phyloP scores from a whole-genome alignment of 2,329 filamentous ascomycete species.

The Arthroderma uncinatum region DNA sequence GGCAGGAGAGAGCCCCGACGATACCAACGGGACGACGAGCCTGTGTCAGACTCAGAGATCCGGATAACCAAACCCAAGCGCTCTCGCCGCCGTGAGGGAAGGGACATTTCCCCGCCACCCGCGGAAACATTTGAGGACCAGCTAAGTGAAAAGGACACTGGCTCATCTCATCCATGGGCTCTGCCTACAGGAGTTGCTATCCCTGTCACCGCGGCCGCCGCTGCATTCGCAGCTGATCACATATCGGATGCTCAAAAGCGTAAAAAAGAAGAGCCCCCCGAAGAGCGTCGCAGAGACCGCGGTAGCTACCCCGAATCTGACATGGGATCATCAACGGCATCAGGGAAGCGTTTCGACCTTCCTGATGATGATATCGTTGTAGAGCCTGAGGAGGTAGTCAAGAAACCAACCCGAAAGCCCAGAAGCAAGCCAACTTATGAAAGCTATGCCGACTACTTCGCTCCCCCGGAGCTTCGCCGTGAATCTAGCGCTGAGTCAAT shows the following conservation, averaged over 20 bases:
- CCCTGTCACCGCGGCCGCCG: slow-evolving; percentile 31
- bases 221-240: slow-evolving; percentile 18
- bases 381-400: slow-evolving; percentile 6
- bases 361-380: neutral
- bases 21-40: slow-evolving; percentile 9
- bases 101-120: neutral
- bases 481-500: slow-evolving; percentile 16
- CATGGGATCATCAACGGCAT: neutral
- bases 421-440: slow-evolving; percentile 29
- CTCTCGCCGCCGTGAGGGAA: neutral
- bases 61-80: neutral
- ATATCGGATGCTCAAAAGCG: neutral
- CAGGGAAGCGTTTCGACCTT: neutral
- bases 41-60: neutral
- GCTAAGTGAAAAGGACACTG: neutral
- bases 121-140: neutral
- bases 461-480: slow-evolving; percentile 31
- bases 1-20: slow-evolving; percentile 13
- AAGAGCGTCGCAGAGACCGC: slow-evolving; percentile 32
- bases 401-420: slow-evolving; percentile 23
- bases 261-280: slow-evolving; percentile 15
- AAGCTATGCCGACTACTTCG: slow-evolving; percentile 34
- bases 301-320: slow-evolving; percentile 21
- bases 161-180: slow-evolving; percentile 2
- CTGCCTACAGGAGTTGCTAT: slow-evolving; percentile 35